phyloP scores from a whole-genome alignment of 192 early-diverging fungal species.

The Phycomyces blakesleeanus region DNA sequence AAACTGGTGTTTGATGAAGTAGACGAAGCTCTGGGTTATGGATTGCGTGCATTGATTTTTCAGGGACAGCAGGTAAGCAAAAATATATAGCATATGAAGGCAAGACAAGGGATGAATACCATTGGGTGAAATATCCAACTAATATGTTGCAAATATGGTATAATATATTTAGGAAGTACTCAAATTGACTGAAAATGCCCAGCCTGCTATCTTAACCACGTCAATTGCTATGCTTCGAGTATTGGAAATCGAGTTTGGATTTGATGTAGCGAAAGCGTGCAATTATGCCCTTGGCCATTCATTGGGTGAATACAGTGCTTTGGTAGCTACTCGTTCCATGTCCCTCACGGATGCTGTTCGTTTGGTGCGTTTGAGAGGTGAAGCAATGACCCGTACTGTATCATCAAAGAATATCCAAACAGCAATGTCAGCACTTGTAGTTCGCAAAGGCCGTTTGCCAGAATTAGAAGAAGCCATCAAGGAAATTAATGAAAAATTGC shows the following conservation, averaged over 20 bases:
- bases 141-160: not conserved
- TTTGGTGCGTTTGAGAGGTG: slow-evolving; percentile 80
- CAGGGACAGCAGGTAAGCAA: slow-evolving; percentile 66
- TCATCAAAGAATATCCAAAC: slow-evolving; percentile 61
- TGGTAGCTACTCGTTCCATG: slow-evolving; percentile 64
- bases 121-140: not conserved
- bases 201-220: slow-evolving; percentile 62
- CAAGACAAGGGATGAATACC: not conserved
- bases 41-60: slow-evolving; percentile 80
- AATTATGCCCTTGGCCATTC: slow-evolving; percentile 88
- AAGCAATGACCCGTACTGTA: slow-evolving; percentile 80
- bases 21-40: slow-evolving; percentile 76
- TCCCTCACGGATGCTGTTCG: slow-evolving; percentile 77
- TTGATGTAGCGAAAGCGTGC: slow-evolving; percentile 66
- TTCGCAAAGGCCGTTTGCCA: slow-evolving; percentile 66
- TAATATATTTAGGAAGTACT: slow-evolving; percentile 34
- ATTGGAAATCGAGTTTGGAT: slow-evolving; percentile 79
- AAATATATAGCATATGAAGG: not conserved
- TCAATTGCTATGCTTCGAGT: slow-evolving; percentile 85
- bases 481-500: slow-evolving; percentile 57
- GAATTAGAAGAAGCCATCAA: slow-evolving; percentile 67
- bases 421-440: slow-evolving; percentile 86
- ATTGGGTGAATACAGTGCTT: slow-evolving; percentile 86
- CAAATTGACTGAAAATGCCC: slow-evolving; percentile 65
- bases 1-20: slow-evolving; percentile 84